phyloP scores from a whole-genome alignment of 2,329 filamentous ascomycete species.

The Bretziella fagacearum region DNA sequence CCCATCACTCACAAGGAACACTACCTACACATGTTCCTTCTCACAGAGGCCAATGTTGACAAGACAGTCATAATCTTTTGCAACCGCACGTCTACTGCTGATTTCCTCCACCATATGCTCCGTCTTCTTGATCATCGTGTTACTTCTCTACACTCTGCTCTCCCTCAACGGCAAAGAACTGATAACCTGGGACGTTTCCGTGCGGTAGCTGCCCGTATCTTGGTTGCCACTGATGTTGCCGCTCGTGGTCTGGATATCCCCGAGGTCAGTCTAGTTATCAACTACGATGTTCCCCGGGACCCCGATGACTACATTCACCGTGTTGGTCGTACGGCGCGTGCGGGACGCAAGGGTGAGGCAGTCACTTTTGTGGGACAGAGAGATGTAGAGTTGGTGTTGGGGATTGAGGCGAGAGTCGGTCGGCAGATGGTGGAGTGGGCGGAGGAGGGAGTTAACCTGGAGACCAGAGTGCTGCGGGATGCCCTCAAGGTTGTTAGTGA shows the following conservation, averaged over 20 bases:
- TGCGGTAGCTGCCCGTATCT: slow-evolving; percentile 68
- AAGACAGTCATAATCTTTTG: slow-evolving; percentile 85
- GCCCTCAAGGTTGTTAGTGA: slow-evolving; percentile 80
- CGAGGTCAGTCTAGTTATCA: slow-evolving; percentile 74
- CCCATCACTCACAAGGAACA: slow-evolving; percentile 88
- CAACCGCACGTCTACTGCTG: slow-evolving; percentile 79
- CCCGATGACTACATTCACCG: slow-evolving; percentile 96
- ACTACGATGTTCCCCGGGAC: slow-evolving; percentile 91
- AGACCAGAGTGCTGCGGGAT: slow-evolving; percentile 71
- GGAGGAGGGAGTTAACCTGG: slow-evolving; percentile 88
- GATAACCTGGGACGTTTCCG: slow-evolving; percentile 85
- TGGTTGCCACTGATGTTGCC: slow-evolving; percentile 91
- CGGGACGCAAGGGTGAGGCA: slow-evolving; percentile 64
- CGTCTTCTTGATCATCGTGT: slow-evolving; percentile 76
- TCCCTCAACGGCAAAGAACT: slow-evolving; percentile 69
- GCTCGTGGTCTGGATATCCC: slow-evolving; percentile 91
- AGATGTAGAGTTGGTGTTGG: slow-evolving; percentile 78
- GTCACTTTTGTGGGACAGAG: slow-evolving; percentile 84
- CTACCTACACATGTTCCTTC: slow-evolving; percentile 78
- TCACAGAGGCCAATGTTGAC: slow-evolving; percentile 55
- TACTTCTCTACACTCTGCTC: slow-evolving; percentile 73
- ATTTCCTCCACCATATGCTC: slow-evolving; percentile 74
- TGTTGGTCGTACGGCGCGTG: slow-evolving; percentile 86
- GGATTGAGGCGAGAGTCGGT: slow-evolving; percentile 73
- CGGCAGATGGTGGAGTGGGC: slow-evolving; percentile 65